Evolutionary conservation across 768 basidiomycete species (phyloP).

Genomic region (Collybia sordida): DNA sequence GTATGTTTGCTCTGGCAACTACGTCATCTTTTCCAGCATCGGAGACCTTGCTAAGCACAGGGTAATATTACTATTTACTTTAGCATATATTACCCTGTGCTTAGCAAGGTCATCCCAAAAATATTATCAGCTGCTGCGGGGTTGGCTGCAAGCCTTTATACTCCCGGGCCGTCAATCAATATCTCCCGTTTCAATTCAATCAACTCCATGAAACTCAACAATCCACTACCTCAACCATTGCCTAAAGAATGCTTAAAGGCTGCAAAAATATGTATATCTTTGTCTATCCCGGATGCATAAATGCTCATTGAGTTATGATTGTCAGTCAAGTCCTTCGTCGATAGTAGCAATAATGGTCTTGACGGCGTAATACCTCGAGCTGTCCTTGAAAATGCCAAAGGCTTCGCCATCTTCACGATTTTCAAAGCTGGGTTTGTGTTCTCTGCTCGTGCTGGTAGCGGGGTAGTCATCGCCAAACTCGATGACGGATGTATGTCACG

Average conservation of each 20-base stretch:
- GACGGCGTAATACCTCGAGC: constrained; percentile 66
- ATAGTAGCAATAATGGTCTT: constrained; percentile 76
- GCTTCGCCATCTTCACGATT: constrained; percentile 91
- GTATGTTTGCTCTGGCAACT: too few species aligned
- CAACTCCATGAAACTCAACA: constrained; percentile 44
- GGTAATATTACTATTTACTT: too few species aligned
- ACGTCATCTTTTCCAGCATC: too few species aligned
- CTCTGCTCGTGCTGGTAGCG: constrained; percentile 82
- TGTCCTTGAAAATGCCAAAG: constrained; percentile 51
- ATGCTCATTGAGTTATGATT: not conserved
- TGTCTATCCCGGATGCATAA: not conserved
- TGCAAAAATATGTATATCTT: constrained; percentile 74
- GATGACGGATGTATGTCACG: constrained; percentile 71
- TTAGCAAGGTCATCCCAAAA: too few species aligned
- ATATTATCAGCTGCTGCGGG: too few species aligned
- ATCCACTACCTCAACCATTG: constrained; percentile 55
- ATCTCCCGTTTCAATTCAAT: too few species aligned
- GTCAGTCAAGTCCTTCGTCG: constrained; percentile 82
- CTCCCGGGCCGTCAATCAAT: too few species aligned
- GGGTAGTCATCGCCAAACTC: constrained; percentile 84
- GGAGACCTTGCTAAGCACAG: too few species aligned
- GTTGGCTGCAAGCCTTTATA: too few species aligned
- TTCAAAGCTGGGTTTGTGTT: constrained; percentile 76
- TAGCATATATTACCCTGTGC: too few species aligned
- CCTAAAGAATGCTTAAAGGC: constrained; percentile 88